Evolutionary conservation across 768 basidiomycete species (phyloP).

Genomic region (Russula sp.): DNA sequence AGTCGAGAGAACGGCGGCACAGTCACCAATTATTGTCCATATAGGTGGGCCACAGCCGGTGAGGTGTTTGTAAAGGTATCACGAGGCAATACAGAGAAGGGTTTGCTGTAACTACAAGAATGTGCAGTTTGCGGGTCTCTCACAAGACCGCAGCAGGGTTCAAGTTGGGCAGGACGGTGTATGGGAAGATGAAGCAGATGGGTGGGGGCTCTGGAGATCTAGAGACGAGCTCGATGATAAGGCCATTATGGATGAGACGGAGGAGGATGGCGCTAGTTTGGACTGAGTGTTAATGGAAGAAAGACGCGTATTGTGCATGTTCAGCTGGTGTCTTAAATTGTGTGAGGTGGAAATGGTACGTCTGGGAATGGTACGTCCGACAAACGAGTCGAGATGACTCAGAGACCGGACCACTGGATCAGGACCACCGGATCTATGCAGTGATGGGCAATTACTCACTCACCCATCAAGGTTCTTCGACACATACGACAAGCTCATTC

Average conservation of each 20-base stretch:
- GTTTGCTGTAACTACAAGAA: conserved; percentile 57
- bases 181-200: conserved; percentile 74
- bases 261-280: conserved; percentile 61
- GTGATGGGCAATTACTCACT: no score
- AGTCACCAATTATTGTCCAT: conserved; percentile 55
- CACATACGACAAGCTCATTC: conserved; percentile 96
- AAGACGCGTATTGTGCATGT: conserved; percentile 63
- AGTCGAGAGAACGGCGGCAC: conserved; percentile 86
- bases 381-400: conserved; percentile 46
- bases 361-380: conserved; percentile 57
- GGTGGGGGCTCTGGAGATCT: conserved; percentile 53
- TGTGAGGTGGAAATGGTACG: conserved; percentile 40
- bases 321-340: conserved; percentile 48
- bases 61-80: conserved; percentile 45
- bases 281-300: conserved; percentile 52
- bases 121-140: conserved; percentile 47
- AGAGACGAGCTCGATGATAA: no score
- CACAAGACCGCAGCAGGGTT: conserved; percentile 58
- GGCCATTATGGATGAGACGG: conserved; percentile 67
- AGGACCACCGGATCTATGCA: no score
- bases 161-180: conserved; percentile 54
- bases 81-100: conserved; percentile 72
- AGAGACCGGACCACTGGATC: no score
- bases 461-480: no score
- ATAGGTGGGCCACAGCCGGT: conserved; percentile 21